Evolutionary conservation across 257 asterid genomes (phyloP).

Genomic region (Przewalskia tangutica): DNA sequence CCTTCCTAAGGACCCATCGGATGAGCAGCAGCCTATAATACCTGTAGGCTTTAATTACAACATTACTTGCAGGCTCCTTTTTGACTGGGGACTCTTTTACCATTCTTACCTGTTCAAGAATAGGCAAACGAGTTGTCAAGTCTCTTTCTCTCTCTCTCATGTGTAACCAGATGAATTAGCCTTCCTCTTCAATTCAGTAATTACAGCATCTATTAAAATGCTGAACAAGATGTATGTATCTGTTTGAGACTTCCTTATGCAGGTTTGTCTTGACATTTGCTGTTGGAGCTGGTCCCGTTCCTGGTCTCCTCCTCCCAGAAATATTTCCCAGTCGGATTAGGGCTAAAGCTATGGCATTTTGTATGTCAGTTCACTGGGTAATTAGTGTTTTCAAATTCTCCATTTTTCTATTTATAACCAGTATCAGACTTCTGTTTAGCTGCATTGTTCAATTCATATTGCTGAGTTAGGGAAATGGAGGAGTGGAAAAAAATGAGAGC

Average conservation of each 20-base stretch:
- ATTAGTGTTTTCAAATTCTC: slow-evolving; percentile 3
- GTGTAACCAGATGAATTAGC: neutral
- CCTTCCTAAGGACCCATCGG: neutral
- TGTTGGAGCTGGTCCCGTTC: slow-evolving; percentile 94
- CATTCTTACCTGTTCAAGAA: neutral
- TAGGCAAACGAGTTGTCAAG: neutral
- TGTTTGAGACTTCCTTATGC: slow-evolving; percentile 14
- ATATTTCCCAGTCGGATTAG: slow-evolving; percentile 64
- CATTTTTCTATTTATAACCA: neutral
- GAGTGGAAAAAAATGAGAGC: neutral
- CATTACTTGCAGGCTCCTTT: neutral
- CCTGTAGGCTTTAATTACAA: neutral
- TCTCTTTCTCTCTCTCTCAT: neutral
- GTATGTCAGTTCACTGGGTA: slow-evolving; percentile 97
- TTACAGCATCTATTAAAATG: neutral
- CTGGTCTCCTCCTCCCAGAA: slow-evolving; percentile 79
- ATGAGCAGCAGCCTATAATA: neutral
- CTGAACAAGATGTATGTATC: neutral
- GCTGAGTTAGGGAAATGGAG: neutral
- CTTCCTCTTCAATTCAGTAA: neutral
- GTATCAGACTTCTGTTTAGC: neutral
- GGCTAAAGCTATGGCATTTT: slow-evolving; percentile 89
- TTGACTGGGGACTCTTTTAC: neutral
- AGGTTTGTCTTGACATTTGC: slow-evolving; percentile 85
- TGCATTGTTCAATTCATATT: neutral